Conservation (phyloP, 352 stramenopile genomes). For the Pythium rishiriense region DNA sequence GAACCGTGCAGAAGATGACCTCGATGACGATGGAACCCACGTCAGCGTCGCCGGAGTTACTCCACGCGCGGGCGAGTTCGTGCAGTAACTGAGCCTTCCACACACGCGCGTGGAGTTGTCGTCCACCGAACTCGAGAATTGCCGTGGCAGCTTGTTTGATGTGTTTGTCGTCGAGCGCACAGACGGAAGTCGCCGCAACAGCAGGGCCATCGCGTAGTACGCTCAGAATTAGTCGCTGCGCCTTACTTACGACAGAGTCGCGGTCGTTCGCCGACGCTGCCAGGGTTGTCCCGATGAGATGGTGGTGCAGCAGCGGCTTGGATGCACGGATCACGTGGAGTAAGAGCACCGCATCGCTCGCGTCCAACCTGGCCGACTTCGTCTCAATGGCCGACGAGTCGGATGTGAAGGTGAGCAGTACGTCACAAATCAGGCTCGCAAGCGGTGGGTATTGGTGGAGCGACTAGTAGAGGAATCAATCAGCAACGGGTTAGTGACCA, state of each 20-base stretch:
- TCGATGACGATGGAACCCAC: slow-evolving; percentile 8
- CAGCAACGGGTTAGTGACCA: no score
- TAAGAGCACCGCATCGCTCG: slow-evolving; percentile 63
- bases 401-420: slow-evolving; percentile 28
- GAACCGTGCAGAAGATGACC: slow-evolving; percentile 15
- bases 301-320: slow-evolving; percentile 78
- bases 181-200: neutral
- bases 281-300: slow-evolving; percentile 12
- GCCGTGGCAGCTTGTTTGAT: slow-evolving; percentile 17
- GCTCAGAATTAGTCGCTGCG: slow-evolving; percentile 44
- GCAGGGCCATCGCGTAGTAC: slow-evolving; percentile 1
- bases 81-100: slow-evolving; percentile 82
- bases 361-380: slow-evolving; percentile 32
- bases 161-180: neutral
- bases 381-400: neutral
- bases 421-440: slow-evolving; percentile 49
- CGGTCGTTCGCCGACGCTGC: slow-evolving; percentile 26
- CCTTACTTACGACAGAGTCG: slow-evolving; percentile 37
- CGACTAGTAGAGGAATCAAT: slow-evolving; percentile 35
- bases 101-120: slow-evolving; percentile 59
- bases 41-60: slow-evolving; percentile 26
- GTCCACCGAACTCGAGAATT: slow-evolving; percentile 65
- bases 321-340: slow-evolving; percentile 76
- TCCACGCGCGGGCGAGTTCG: slow-evolving; percentile 70
- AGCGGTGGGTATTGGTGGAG: slow-evolving; percentile 58